Evolutionary conservation across 208 protist species (phyloP).

Genomic region (Trypanosomatidae sp.): DNA sequence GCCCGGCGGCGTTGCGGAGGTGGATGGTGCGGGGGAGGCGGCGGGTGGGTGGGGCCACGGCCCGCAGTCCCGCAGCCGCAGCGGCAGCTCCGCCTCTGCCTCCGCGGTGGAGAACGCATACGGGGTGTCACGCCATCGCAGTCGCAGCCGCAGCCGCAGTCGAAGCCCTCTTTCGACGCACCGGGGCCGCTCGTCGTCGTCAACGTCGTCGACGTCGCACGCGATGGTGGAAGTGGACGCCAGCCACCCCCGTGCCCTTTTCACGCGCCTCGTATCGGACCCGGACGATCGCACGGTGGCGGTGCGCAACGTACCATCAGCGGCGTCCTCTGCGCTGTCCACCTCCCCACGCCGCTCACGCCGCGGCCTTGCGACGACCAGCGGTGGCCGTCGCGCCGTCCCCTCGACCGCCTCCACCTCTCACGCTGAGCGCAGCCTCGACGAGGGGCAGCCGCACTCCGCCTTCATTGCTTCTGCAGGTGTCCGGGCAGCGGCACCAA

Average conservation of each 20-base stretch:
- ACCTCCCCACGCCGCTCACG: accelerated
- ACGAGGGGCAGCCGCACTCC: no score
- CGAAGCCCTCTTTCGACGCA: no score
- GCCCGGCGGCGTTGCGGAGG: neutral
- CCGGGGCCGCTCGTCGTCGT: no score
- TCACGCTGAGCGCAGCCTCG: no score
- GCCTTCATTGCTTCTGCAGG: neutral
- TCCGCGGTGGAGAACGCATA: neutral
- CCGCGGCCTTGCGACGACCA: no score
- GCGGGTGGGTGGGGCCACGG: neutral
- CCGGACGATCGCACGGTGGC: slow-evolving; percentile 11
- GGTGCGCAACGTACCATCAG: neutral
- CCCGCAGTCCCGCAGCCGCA: no score
- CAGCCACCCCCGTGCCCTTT: slow-evolving; percentile 8
- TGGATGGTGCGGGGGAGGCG: neutral
- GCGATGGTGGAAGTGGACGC: slow-evolving; percentile 17
- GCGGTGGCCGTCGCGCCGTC: no score
- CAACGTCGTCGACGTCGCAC: no score
- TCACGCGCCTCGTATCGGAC: slow-evolving; percentile 9
- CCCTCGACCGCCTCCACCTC: no score
- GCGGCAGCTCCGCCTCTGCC: neutral
- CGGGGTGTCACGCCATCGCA: neutral
- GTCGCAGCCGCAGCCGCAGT: neutral
- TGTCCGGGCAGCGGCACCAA: no score
- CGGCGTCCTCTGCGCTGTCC: neutral